These are phyloP conservation scores for Chlorella variabilis DNA, from an alignment of 163 green algal species.

Conservation along the genomic window DNA sequence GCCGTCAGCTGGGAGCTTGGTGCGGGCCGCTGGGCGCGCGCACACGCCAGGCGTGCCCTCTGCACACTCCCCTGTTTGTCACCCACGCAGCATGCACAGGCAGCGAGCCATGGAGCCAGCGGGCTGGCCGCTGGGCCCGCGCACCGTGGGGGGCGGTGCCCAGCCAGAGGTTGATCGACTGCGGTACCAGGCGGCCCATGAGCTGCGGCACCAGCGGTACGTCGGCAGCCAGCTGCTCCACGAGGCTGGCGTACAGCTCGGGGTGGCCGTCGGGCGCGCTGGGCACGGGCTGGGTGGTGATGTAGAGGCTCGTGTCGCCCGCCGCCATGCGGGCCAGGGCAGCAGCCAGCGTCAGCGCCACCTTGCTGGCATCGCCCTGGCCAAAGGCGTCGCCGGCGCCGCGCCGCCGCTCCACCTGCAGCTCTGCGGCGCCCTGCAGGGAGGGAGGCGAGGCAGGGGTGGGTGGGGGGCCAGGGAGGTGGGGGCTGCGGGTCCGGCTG, in stretches of 20 bases:
- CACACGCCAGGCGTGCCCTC: no score
- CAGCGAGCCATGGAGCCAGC: no score
- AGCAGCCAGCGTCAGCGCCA: conserved; percentile 64
- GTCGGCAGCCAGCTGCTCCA: conserved; percentile 59
- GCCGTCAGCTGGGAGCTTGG: no score
- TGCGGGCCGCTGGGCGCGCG: no score
- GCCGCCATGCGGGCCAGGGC: conserved; percentile 58
- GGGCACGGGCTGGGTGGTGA: conserved; percentile 68
- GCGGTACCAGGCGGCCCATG: conserved; percentile 76
- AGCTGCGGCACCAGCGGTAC: conserved; percentile 66
- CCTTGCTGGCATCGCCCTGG: conserved; percentile 56
- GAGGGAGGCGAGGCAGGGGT: no score
- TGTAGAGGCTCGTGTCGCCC: conserved; percentile 74
- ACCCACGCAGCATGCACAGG: no score
- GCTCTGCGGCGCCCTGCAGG: not conserved
- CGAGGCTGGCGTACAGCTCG: conserved; percentile 58
- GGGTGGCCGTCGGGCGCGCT: conserved; percentile 59
- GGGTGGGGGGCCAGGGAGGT: not conserved
- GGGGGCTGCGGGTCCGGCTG: no score
- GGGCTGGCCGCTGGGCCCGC: no score
- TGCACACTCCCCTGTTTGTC: no score
- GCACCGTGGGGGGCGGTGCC: conserved; percentile 2
- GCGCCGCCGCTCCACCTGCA: conserved; percentile 63
- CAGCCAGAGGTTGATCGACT: conserved; percentile 52
- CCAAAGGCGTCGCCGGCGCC: conserved; percentile 60